Percentiles rank a stretch among this genome's conserved stretches.
Evolutionary conservation across 305 asterid species (phyloP).

Genomic region (Coffea humblotiana): DNA sequence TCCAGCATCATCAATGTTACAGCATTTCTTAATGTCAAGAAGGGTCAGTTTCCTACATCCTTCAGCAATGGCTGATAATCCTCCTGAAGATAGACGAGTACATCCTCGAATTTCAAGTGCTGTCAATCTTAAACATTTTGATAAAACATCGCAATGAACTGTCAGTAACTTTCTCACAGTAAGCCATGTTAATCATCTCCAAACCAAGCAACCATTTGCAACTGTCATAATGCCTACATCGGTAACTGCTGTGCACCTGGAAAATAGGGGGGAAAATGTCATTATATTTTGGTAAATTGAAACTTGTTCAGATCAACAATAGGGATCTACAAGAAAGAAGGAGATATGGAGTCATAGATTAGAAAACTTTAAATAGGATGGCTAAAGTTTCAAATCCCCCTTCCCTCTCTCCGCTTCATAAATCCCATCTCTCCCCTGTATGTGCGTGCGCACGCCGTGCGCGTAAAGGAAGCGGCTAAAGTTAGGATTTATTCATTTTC

Average conservation of each 20-base stretch:
- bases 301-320: background rate
- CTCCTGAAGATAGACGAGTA: slow-evolving; percentile 26
- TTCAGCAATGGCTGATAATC: slow-evolving; percentile 28
- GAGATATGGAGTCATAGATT: too few species aligned
- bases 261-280: background rate
- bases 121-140: slow-evolving; percentile 22
- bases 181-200: slow-evolving; percentile 37
- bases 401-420: too few species aligned
- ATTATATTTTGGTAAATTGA: background rate
- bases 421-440: too few species aligned
- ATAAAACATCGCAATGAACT: slow-evolving; percentile 22
- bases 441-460: too few species aligned
- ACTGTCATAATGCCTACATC: slow-evolving; percentile 32
- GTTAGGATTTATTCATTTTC: background rate
- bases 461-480: too few species aligned
- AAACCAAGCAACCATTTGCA: slow-evolving; percentile 31
- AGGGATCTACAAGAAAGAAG: background rate
- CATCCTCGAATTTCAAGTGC: slow-evolving; percentile 36
- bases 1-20: slow-evolving; percentile 28
- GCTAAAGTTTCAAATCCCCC: background rate
- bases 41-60: slow-evolving; percentile 26
- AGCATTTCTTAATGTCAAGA: slow-evolving; percentile 35
- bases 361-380: too few species aligned
- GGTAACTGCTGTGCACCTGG: slow-evolving; percentile 31
- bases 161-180: slow-evolving; percentile 32